Conservation (phyloP, 2,329 filamentous ascomycete genomes). For the Echinosphaeria canescens region DNA sequence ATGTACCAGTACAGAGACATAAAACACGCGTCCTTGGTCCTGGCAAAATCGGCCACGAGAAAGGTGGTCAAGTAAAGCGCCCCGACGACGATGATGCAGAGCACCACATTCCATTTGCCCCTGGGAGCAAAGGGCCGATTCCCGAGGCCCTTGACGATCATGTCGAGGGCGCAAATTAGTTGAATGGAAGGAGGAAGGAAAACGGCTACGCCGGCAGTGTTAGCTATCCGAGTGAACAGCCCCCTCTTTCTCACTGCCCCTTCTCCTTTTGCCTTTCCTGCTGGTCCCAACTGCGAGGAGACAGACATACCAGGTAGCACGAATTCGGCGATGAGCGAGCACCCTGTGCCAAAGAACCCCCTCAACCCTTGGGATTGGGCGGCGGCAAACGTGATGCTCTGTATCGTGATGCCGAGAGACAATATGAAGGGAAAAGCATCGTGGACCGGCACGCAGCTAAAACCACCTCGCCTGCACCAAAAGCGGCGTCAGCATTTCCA, state of each 20-base stretch:
- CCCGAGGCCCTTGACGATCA: conserved; percentile 29
- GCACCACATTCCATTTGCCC: conserved; percentile 33
- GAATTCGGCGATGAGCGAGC: conserved; percentile 28
- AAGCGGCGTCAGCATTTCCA: conserved; percentile 1
- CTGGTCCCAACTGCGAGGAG: background rate
- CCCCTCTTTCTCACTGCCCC: too few species aligned
- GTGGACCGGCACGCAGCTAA: conserved; percentile 20
- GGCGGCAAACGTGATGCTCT: conserved; percentile 33
- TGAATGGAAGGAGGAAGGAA: conserved; percentile 47
- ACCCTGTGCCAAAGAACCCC: conserved; percentile 25
- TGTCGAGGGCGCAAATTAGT: conserved; percentile 41
- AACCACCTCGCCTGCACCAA: conserved; percentile 12
- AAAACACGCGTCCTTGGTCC: conserved; percentile 38
- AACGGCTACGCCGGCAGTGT: conserved; percentile 27
- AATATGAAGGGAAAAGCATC: conserved; percentile 33
- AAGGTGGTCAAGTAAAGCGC: conserved; percentile 31
- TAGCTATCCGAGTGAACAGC: too few species aligned
- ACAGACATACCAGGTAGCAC: conserved; percentile 35
- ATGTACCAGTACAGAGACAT: conserved; percentile 48
- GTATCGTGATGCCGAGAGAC: conserved; percentile 31
- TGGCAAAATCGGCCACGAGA: conserved; percentile 31
- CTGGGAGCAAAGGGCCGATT: conserved; percentile 32
- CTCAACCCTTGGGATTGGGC: conserved; percentile 32
- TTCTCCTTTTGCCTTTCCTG: background rate
- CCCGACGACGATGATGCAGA: conserved; percentile 29